Base-by-base conservation (phyloP, 139 green algal genomes). In the Coelastrella sp. region DNA sequence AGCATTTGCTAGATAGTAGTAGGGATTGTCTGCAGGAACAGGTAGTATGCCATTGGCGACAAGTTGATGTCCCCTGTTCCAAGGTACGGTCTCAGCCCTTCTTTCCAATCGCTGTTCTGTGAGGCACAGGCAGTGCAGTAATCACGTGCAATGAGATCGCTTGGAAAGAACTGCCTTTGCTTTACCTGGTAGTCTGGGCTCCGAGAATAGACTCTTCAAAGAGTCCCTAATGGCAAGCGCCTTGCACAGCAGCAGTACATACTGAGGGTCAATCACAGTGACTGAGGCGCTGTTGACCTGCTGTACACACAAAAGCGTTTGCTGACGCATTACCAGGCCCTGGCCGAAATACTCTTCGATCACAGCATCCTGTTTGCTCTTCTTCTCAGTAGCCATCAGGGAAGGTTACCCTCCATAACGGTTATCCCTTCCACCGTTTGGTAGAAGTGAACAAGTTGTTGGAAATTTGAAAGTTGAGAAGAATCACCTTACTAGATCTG, bases 1-100 rank as follows among this genome's bases (percentile, higher is more conserved):
- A 11, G 90, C 49, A 59, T 84, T 94, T 6, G 92, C 93, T 57
- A 96, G 87, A 83, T 92, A 93, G 89, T 92, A 91, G 84, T 93
- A 95, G 35, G 94, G 94, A 89, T 86, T 91, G 87, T 90, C 87
- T 65, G 19, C 68, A 76, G 15, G 24, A 76, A 15, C 49, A 83
- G 74, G 24, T 56, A 56, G 24, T 4, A 58, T 56, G 4, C 74
- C 11, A 35, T 81, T 22, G 11, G 19, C 68, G 68, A 76, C 68
- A 76, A 76, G 68, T 24, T 20, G 68, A 24, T 22, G 20, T 76
- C 68, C 19, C 68, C 20, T 20, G 68, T 22, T 76, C 68, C 1
- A 27, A n/a, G 10, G 73, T 14, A 19, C 12, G 73, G 73, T 25
- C 10, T n/a, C 17, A 24, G 73, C 15, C 12, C 73, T 58, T 27